Evolutionary conservation across 2,329 filamentous ascomycete species (phyloP).

Genomic region (Verticillium longisporum): DNA sequence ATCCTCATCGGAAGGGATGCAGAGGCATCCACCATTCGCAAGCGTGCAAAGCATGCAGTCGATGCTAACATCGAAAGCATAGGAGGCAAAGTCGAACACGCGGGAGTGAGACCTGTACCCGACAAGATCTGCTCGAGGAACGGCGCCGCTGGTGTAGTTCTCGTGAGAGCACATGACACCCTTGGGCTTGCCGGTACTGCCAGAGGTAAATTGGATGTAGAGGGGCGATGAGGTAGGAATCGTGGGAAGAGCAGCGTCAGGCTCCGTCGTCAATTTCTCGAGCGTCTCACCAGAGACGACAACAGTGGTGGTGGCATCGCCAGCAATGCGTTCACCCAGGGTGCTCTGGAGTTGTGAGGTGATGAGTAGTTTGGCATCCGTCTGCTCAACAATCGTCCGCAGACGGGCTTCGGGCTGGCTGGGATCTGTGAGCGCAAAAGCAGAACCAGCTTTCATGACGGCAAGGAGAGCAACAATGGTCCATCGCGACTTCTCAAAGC

Average conservation of each 20-base stretch:
- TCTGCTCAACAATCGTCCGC: slow-evolving; percentile 36
- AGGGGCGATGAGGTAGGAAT: slow-evolving; percentile 36
- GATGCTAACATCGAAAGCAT: slow-evolving; percentile 49
- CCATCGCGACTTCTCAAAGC: slow-evolving; percentile 43
- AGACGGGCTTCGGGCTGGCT: slow-evolving; percentile 38
- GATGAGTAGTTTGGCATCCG: slow-evolving; percentile 28
- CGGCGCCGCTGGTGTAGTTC: slow-evolving; percentile 38
- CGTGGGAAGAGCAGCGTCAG: slow-evolving; percentile 17
- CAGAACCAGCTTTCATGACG: slow-evolving; percentile 40
- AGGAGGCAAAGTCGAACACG: slow-evolving; percentile 42
- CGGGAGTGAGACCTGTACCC: slow-evolving; percentile 33
- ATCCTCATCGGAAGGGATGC: slow-evolving; percentile 47
- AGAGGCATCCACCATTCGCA: slow-evolving; percentile 41
- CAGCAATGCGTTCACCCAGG: slow-evolving; percentile 28
- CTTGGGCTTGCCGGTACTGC: slow-evolving; percentile 58
- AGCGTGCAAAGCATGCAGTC: slow-evolving; percentile 49
- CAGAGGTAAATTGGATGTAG: slow-evolving; percentile 59
- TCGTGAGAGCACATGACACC: slow-evolving; percentile 48
- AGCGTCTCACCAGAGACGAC: slow-evolving; percentile 17
- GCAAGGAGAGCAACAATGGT: slow-evolving; percentile 36
- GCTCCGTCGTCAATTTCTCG: slow-evolving; percentile 7
- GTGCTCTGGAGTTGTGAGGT: slow-evolving; percentile 31
- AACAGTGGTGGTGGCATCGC: slow-evolving; percentile 19
- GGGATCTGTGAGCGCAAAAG: slow-evolving; percentile 39
- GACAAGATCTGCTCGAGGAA: slow-evolving; percentile 33